Evolutionary conservation across 169 alveolate species (phyloP).

Genomic region (Pseudocohnilembus persalinus): DNA sequence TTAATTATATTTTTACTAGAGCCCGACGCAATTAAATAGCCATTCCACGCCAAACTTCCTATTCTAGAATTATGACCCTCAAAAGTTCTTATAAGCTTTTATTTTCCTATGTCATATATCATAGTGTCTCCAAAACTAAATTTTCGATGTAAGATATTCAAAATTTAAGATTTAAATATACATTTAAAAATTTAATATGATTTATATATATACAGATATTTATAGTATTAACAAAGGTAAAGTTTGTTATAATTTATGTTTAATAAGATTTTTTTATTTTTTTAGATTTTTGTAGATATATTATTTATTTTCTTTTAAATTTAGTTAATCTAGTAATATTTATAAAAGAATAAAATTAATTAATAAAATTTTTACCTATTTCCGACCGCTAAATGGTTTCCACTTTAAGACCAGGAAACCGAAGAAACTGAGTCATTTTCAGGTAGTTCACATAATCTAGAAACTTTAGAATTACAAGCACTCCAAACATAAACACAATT

Average conservation of each 20-base stretch:
- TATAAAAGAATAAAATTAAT: too few relatives aligned
- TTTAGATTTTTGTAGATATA: too few relatives aligned
- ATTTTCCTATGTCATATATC: conserved; percentile 77
- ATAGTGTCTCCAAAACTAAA: conserved; percentile 80
- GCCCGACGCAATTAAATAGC: conserved; percentile 89
- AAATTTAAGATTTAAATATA: too few relatives aligned
- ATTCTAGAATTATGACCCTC: conserved; percentile 92
- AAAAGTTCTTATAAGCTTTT: conserved; percentile 47
- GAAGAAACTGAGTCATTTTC: conserved; percentile 86
- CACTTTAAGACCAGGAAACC: conserved; percentile 89
- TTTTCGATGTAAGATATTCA: too few relatives aligned
- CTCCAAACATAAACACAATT: conserved; percentile 89
- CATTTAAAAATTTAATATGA: too few relatives aligned
- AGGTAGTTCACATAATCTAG: conserved; percentile 81
- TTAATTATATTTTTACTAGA: conserved; percentile 89
- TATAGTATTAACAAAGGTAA: too few relatives aligned
- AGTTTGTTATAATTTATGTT: too few relatives aligned
- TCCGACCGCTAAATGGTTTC: conserved; percentile 88
- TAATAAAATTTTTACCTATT: conserved; percentile 54
- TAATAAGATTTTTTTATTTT: too few relatives aligned
- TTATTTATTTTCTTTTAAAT: too few relatives aligned
- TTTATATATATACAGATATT: too few relatives aligned
- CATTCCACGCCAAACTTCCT: conserved; percentile 93
- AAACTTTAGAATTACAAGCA: conserved; percentile 84
- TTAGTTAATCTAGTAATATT: too few relatives aligned